phyloP scores from a whole-genome alignment of 768 basidiomycete genomes.

The Pleurotus tuoliensis region DNA sequence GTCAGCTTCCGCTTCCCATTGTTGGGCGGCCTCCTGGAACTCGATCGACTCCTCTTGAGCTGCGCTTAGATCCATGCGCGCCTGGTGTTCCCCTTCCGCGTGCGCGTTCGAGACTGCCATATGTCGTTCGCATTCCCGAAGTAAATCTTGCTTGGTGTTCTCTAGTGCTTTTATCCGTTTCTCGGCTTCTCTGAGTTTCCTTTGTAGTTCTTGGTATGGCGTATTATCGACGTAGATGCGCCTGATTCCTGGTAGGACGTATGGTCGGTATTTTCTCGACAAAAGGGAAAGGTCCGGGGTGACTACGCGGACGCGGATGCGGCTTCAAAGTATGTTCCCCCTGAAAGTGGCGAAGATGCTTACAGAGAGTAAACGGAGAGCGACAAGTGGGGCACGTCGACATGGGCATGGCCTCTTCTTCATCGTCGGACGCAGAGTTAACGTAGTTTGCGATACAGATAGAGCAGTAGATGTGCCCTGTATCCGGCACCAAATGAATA shows the following conservation, averaged over 20 bases:
- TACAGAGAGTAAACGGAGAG: background rate
- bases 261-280: slow-evolving; percentile 46
- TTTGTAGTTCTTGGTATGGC: slow-evolving; percentile 20
- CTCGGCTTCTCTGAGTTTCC: slow-evolving; percentile 33
- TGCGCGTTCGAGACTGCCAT: slow-evolving; percentile 29
- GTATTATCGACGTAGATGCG: slow-evolving; percentile 44
- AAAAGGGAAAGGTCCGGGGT: slow-evolving; percentile 37
- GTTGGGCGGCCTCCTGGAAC: background rate
- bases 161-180: slow-evolving; percentile 33
- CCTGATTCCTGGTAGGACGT: slow-evolving; percentile 40
- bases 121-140: slow-evolving; percentile 39
- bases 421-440: slow-evolving; percentile 5
- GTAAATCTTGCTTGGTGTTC: slow-evolving; percentile 38
- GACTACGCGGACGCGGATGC: background rate
- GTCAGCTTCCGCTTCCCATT: background rate
- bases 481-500: background rate
- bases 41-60: background rate
- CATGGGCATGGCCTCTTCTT: background rate
- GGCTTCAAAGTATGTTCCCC: no score
- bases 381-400: slow-evolving; percentile 4
- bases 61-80: slow-evolving; percentile 9
- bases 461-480: slow-evolving; percentile 10
- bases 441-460: slow-evolving; percentile 5
- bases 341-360: slow-evolving; percentile 25
- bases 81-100: slow-evolving; percentile 26